These are phyloP conservation scores for Dioscorea zingiberensis DNA, from an alignment of 106 monocot genomes.

Conservation along the genomic window DNA sequence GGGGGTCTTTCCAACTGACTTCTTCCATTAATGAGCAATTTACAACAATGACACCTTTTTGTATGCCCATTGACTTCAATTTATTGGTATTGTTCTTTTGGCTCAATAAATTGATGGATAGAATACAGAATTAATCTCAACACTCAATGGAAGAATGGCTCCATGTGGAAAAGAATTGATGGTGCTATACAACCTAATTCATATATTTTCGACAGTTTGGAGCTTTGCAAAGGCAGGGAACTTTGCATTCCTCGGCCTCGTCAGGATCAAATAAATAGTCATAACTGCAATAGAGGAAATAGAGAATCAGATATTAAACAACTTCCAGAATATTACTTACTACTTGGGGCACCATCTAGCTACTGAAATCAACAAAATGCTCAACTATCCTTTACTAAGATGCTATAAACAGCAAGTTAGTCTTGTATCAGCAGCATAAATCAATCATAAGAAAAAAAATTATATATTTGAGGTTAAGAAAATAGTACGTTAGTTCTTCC, in stretches of 20 bases:
- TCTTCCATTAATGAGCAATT: neutral
- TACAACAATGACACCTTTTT: neutral
- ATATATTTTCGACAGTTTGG: conserved; percentile 67
- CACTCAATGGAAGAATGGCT: neutral
- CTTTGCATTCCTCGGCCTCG: conserved; percentile 70
- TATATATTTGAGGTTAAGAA: neutral
- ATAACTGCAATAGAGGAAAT: conserved; percentile 33
- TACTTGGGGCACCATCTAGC: no score
- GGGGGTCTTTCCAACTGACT: no score
- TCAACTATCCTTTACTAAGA: no score
- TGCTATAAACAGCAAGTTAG: no score
- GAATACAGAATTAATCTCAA: neutral
- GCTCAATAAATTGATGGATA: neutral
- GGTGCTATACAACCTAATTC: conserved; percentile 39
- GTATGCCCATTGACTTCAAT: neutral
- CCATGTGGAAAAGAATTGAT: conserved; percentile 1
- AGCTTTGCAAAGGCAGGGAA: conserved; percentile 72
- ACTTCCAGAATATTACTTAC: no score
- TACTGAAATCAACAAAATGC: no score
- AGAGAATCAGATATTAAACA: neutral
- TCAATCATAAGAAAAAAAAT: no score
- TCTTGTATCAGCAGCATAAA: no score
- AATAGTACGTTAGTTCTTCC: conserved; percentile 77
- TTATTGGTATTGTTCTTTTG: neutral
- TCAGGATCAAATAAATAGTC: conserved; percentile 82